Percentiles rank a stretch among this genome's conserved stretches.
Conservation (phyloP, 257 asterid genomes). For the Echium plantagineum region DNA sequence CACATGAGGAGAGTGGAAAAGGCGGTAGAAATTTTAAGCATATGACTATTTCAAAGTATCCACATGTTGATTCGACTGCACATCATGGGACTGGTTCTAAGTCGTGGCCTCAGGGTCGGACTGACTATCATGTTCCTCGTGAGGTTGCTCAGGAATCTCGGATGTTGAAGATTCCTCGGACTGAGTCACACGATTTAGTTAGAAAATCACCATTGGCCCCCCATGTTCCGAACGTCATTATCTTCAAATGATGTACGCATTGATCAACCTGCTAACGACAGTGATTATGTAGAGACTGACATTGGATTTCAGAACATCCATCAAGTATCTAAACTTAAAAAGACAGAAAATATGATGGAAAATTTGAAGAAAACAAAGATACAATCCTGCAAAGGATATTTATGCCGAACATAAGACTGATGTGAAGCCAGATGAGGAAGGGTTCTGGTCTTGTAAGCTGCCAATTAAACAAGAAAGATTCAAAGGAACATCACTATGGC, state of each 20-base stretch:
- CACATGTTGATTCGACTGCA: conserved; percentile 57
- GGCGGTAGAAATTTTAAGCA: conserved; percentile 40
- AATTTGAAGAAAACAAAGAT: conserved; percentile 57
- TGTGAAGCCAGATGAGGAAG: conserved; percentile 59
- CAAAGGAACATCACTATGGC: conserved; percentile 38
- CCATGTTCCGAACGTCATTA: conserved; percentile 46
- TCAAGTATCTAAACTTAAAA: conserved; percentile 17
- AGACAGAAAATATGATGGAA: conserved; percentile 32
- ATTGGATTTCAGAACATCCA: conserved; percentile 18
- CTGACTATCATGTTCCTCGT: conserved; percentile 53
- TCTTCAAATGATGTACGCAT: conserved; percentile 45
- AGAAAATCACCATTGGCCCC: conserved; percentile 57
- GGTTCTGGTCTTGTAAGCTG: conserved; percentile 33
- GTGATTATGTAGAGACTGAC: conserved; percentile 46
- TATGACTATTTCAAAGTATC: conserved; percentile 47
- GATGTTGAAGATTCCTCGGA: conserved; percentile 52
- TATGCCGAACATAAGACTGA: conserved; percentile 51
- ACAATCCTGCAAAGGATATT: conserved; percentile 41
- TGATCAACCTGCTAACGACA: conserved; percentile 37
- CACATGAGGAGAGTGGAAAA: conserved; percentile 58
- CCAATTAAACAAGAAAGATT: conserved; percentile 10
- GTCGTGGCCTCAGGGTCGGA: conserved; percentile 29
- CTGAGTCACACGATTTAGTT: conserved; percentile 59
- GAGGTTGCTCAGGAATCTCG: conserved; percentile 60
- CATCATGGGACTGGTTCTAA: conserved; percentile 41